These are phyloP conservation scores for Lumnitzera racemosa DNA, from an alignment of 345 rosid genomes.

Conservation along the genomic window DNA sequence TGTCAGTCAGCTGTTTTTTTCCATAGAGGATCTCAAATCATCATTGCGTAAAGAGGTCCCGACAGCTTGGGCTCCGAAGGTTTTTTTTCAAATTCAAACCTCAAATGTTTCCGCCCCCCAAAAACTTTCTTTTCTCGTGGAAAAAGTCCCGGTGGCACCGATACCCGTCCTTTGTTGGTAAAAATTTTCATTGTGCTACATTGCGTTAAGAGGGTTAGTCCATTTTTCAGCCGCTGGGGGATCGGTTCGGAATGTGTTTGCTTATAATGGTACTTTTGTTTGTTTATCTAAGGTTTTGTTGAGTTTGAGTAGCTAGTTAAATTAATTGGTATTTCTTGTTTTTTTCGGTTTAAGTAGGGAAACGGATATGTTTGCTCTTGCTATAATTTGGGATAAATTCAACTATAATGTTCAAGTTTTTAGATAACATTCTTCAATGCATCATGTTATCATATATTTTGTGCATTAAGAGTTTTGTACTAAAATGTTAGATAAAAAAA, in stretches of 20 bases:
- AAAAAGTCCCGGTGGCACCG: constrained; percentile 12
- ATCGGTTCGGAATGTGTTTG: constrained; percentile 51
- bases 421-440: too few relatives aligned
- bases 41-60: constrained; percentile 61
- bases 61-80: constrained; percentile 52
- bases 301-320: too few relatives aligned
- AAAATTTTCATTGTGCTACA: constrained; percentile 61
- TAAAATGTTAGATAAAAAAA: too few relatives aligned
- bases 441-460: too few relatives aligned
- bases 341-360: too few relatives aligned
- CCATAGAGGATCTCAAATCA: constrained; percentile 50
- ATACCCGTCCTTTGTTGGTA: constrained; percentile 16
- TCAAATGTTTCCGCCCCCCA: constrained; percentile 10
- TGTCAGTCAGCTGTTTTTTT: constrained; percentile 25
- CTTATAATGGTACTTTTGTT: constrained; percentile 48
- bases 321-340: too few relatives aligned
- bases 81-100: constrained; percentile 24
- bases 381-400: too few relatives aligned
- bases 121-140: constrained; percentile 21
- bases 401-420: too few relatives aligned
- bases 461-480: too few relatives aligned
- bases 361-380: too few relatives aligned
- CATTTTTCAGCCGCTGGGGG: constrained; percentile 58
- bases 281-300: background rate
- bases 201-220: constrained; percentile 67